phyloP scores from a whole-genome alignment of 164 flowering plant genomes.

The Warburgia ugandensis region DNA sequence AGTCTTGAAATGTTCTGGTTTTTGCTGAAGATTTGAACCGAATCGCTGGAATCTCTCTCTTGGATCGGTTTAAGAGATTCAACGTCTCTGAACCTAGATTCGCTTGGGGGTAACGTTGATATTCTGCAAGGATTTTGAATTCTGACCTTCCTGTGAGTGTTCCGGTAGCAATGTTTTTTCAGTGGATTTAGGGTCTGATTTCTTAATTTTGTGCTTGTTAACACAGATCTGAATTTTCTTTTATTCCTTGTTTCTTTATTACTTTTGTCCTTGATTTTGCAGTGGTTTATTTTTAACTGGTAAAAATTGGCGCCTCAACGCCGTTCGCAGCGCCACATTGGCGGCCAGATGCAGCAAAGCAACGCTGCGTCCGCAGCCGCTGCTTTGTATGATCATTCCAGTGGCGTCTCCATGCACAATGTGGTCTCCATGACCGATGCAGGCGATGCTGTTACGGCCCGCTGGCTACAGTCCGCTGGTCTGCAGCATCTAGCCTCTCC shows the following conservation, averaged over 20 bases:
- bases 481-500: constrained; percentile 99
- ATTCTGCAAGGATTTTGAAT: too few relatives aligned
- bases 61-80: too few relatives aligned
- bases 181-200: too few relatives aligned
- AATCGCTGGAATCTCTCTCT: too few relatives aligned
- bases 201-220: background rate
- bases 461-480: constrained; percentile 98
- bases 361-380: constrained; percentile 67
- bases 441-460: constrained; percentile 94
- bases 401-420: constrained; percentile 43
- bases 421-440: constrained; percentile 62
- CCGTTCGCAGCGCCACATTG: constrained; percentile 91
- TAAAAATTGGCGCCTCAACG: constrained; percentile 96
- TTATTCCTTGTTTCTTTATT: background rate
- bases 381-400: constrained; percentile 71
- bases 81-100: too few relatives aligned
- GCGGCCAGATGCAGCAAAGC: constrained; percentile 99
- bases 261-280: background rate
- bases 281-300: constrained; percentile 28
- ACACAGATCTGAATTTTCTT: background rate
- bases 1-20: too few relatives aligned
- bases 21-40: too few relatives aligned
- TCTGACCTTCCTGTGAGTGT: too few relatives aligned
- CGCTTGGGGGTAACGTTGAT: too few relatives aligned
- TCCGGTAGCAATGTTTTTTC: too few relatives aligned